A percentile compares a stretch with the other conserved stretches of the same genome.
Conservation (phyloP, 352 stramenopile species). For the Pythium periplocum region DNA sequence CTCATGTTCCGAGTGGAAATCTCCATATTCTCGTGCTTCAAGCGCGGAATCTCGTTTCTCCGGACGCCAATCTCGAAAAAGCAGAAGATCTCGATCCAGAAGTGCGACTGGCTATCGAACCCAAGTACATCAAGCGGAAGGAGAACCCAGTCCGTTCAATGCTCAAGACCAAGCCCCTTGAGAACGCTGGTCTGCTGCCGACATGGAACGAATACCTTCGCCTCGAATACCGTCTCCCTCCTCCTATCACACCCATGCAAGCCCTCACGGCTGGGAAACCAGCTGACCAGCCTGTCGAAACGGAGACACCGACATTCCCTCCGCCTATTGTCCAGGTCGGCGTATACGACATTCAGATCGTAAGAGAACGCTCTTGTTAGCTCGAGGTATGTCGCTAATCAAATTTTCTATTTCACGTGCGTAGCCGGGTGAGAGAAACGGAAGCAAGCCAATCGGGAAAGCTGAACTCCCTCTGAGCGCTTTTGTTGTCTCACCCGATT, state of each 20-base stretch:
- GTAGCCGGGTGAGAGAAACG: slow-evolving; percentile 38
- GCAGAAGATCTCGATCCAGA: slow-evolving; percentile 39
- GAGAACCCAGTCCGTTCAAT: slow-evolving; percentile 39
- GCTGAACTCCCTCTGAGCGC: slow-evolving; percentile 33
- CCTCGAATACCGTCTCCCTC: slow-evolving; percentile 33
- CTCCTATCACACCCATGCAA: slow-evolving; percentile 3
- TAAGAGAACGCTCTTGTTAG: slow-evolving; percentile 16
- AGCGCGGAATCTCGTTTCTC: slow-evolving; percentile 30
- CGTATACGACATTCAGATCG: slow-evolving; percentile 49
- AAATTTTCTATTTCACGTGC: slow-evolving; percentile 5
- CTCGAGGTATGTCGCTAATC: background rate
- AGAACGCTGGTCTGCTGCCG: slow-evolving; percentile 31
- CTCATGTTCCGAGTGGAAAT: slow-evolving; percentile 24
- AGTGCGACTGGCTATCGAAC: slow-evolving; percentile 40
- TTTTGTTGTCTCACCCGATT: slow-evolving; percentile 20
- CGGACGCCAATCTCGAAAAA: slow-evolving; percentile 18
- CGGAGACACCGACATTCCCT: slow-evolving; percentile 11
- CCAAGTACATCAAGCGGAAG: slow-evolving; percentile 45
- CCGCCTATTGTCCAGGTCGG: slow-evolving; percentile 35
- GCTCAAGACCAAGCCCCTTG: slow-evolving; percentile 43
- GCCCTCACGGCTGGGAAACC: background rate
- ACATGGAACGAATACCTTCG: slow-evolving; percentile 49
- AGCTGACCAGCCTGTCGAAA: background rate
- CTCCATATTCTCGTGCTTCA: slow-evolving; percentile 37
- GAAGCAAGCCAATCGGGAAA: slow-evolving; percentile 30